Base-by-base conservation (phyloP, 2,329 filamentous ascomycete genomes). In the Zymoseptoria pseudotritici region DNA sequence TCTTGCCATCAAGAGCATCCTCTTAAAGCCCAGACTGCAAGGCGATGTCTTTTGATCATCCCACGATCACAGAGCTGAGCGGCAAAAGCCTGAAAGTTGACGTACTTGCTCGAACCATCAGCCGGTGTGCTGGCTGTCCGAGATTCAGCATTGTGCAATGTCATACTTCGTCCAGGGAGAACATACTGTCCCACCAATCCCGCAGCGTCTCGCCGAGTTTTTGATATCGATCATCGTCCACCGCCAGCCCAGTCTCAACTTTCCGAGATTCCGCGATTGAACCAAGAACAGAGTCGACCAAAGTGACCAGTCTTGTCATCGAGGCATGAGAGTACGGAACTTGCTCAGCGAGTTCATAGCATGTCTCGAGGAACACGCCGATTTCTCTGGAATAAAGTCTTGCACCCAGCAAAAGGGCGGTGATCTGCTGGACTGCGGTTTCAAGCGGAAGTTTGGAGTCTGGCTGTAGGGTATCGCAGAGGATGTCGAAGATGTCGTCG, bases 281-380 rank as follows among this genome's bases (percentile, higher is more conserved):
- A 24, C 54, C 53, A 9, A 58, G n/a, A 22, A 21, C 54, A 2
- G 17, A 17, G 26, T 54, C 10, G 29, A 58, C 17, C 4, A 55
- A 9, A 11, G 36, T 52, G 22, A 55, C 53, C 21, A 58, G 21
- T 52, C 24, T 58, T 13, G 19, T 24, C 57, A 55, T 51, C n/a
- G 57, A 55, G 17, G 57, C 5, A 17, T 58, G 52, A 19, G n/a
- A 10, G 29, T 42, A 59, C 6, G 53, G 57, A 7, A 59, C 42
- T 9, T 59, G 57, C 24, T 59, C 57, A 4, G 57, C 57, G 21
- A 51, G 20, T 21, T 59, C 53, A 42, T 55, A 55, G 57, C 57
- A 59, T 13, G 46, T 59, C 21, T n/a, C 11, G n/a, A 59, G 46
- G 11, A 55, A 31, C 3, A 10, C 51, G 4, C 21, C 13, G n/a